phyloP scores from a whole-genome alignment of 2,329 filamentous ascomycete species.

The Byssochlamys sp. region DNA sequence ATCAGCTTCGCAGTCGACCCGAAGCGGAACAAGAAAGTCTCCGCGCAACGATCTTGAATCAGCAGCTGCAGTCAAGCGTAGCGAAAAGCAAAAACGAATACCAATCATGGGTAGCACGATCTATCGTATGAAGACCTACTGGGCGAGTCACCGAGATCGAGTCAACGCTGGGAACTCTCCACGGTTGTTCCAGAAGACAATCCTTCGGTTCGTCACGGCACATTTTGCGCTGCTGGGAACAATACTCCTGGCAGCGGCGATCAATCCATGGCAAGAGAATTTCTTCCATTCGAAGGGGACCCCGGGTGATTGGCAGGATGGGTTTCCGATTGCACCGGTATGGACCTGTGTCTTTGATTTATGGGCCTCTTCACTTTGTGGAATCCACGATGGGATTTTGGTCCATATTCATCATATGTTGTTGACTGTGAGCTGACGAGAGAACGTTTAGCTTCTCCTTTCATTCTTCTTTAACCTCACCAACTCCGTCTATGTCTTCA shows the following conservation, averaged over 20 bases:
- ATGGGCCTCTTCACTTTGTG: not conserved
- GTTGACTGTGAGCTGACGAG: not conserved
- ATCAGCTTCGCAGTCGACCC: not conserved
- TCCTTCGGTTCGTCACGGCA: constrained; percentile 13
- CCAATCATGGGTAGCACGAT: not conserved
- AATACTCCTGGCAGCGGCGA: constrained; percentile 18
- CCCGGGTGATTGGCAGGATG: constrained; percentile 23
- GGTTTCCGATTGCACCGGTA: constrained; percentile 19
- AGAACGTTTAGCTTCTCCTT: constrained; percentile 8
- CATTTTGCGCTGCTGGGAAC: constrained; percentile 16
- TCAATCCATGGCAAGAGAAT: constrained; percentile 18
- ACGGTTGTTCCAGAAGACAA: constrained; percentile 7
- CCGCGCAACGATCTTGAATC: not conserved
- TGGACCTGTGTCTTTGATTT: not conserved
- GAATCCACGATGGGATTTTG: too few species aligned
- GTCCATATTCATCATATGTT: not conserved
- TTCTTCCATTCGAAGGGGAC: constrained; percentile 18
- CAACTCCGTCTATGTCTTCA: constrained; percentile 10
- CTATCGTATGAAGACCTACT: constrained; percentile 4
- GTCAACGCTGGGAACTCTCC: constrained; percentile 2
- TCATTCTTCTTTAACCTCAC: constrained; percentile 13
- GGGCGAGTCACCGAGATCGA: constrained; percentile 2
- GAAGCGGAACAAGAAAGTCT: not conserved
- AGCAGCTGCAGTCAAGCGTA: not conserved
- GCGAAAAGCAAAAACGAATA: not conserved